Conservation (phyloP, 345 rosid genomes). For the Lepidium didymum region DNA sequence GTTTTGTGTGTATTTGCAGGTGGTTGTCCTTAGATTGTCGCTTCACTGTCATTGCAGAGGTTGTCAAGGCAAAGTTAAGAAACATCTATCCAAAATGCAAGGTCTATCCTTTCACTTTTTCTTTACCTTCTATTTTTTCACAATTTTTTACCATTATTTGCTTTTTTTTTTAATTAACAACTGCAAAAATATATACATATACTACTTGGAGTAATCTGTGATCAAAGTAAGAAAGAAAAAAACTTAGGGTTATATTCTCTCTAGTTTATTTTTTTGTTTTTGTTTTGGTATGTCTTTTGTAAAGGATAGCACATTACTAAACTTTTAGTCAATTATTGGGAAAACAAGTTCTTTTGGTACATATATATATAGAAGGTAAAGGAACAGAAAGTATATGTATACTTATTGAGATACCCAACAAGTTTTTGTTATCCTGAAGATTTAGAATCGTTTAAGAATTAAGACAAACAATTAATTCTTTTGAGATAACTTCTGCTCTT, state of each 20-base stretch:
- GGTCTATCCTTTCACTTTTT: slow-evolving; percentile 31
- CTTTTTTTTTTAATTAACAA: background rate
- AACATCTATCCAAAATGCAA: slow-evolving; percentile 89
- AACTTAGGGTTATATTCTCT: too few species aligned
- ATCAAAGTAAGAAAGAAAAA: too few species aligned
- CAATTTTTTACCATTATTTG: background rate
- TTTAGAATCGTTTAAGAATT: too few species aligned
- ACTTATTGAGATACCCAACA: too few species aligned
- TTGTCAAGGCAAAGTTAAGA: slow-evolving; percentile 79
- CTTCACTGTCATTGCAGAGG: slow-evolving; percentile 73
- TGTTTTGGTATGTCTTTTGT: background rate
- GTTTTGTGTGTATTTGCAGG: slow-evolving; percentile 33
- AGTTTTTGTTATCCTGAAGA: too few species aligned
- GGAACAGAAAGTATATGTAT: too few species aligned
- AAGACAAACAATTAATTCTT: too few species aligned
- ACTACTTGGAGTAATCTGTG: background rate
- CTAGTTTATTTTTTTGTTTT: background rate
- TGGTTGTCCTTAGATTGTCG: slow-evolving; percentile 84
- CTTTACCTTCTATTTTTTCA: background rate
- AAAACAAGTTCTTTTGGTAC: background rate
- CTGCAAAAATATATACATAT: background rate
- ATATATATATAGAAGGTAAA: too few species aligned
- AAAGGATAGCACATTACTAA: background rate
- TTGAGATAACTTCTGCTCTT: too few species aligned
- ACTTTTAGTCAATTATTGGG: background rate